Base-by-base conservation (phyloP, 2,329 filamentous ascomycete genomes). In the Colletotrichum orchidophilum region DNA sequence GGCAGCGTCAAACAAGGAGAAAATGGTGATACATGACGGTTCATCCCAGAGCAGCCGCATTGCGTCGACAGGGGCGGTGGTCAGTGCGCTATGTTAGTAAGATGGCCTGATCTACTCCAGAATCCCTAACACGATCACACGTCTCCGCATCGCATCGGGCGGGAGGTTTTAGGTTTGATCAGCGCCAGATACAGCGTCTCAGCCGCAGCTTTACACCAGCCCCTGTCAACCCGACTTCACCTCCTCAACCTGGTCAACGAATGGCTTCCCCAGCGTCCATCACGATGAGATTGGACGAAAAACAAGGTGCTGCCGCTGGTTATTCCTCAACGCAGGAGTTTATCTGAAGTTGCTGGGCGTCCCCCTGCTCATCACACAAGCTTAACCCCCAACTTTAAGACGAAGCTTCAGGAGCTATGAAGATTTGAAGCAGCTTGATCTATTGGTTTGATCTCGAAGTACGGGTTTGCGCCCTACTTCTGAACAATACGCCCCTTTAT, bases 111-210 rank as follows among this genome's bases (percentile, higher is more conserved):
- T 1, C 7, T 7, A 2, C 2, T 5, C 3, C 9, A 15, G 1
- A 3, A 3, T 7, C 9, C 35, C 29, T 71, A 71, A 54, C 64
- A 33, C 15, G 24, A 3, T 4, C 35, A 64, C 64, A 21, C 59
- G 13, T 46, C 18, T 6, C n/a, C 24, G 53, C 64, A 42, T 71
- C 18, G 68, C 26, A 63, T 52, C 68, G 52, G 42, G 12, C 42
- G 33, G 42, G 57, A 63, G 52, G 59, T 71, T 46, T 71, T 49
- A 53, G 60, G 75, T 76, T 76, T 76, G 73, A 76, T 73, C 73
- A 52, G 52, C 68, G 63, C 73, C 35, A 73, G 75, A 71, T 29
- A 46, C 60, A 27, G 39, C 69, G 75, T 76, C 69, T 75, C 75
- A 74, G 68, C 67, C 57, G 67, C 67, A 54, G 63, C 63, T 61